Percentiles rank a stretch among this genome's conserved stretches.
Conservation (phyloP, 2,329 filamentous ascomycete genomes). For the Chaetoscypha palmicola region DNA sequence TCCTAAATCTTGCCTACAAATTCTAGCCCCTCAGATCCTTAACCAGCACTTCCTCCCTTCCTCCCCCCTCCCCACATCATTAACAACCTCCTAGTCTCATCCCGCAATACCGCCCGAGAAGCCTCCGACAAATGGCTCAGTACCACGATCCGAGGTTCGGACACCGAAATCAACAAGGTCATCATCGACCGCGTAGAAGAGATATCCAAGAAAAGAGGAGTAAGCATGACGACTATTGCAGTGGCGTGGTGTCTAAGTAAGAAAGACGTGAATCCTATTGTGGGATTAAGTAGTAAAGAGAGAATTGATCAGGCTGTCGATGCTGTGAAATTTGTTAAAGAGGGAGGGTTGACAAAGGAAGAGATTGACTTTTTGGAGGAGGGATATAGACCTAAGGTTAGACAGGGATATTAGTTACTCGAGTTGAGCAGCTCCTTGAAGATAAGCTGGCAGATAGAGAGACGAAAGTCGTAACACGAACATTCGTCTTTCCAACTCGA, state of each 20-base stretch:
- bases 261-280: constrained; percentile 42
- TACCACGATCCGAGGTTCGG: constrained; percentile 12
- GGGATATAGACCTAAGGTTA: constrained; percentile 41
- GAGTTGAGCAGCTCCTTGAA: too few species aligned
- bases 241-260: constrained; percentile 46
- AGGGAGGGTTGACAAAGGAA: constrained; percentile 40
- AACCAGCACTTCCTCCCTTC: too few species aligned
- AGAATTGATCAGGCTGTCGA: constrained; percentile 48
- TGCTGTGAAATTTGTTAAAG: constrained; percentile 31
- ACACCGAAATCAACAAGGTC: constrained; percentile 24
- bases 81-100: too few species aligned
- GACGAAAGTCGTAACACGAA: too few species aligned
- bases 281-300: constrained; percentile 43
- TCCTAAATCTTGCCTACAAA: too few species aligned
- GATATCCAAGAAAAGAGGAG: constrained; percentile 45
- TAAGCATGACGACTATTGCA: constrained; percentile 52
- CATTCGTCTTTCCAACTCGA: too few species aligned
- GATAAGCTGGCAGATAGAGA: too few species aligned
- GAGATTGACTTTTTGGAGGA: constrained; percentile 48
- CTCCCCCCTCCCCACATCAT: too few species aligned
- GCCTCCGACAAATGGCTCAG: too few species aligned
- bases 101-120: too few species aligned
- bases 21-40: too few species aligned
- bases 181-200: constrained; percentile 18
- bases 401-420: constrained; percentile 10